These are phyloP conservation scores for Psilocybe subaeruginosa DNA, from an alignment of 768 basidiomycete species.

Conservation along the genomic window DNA sequence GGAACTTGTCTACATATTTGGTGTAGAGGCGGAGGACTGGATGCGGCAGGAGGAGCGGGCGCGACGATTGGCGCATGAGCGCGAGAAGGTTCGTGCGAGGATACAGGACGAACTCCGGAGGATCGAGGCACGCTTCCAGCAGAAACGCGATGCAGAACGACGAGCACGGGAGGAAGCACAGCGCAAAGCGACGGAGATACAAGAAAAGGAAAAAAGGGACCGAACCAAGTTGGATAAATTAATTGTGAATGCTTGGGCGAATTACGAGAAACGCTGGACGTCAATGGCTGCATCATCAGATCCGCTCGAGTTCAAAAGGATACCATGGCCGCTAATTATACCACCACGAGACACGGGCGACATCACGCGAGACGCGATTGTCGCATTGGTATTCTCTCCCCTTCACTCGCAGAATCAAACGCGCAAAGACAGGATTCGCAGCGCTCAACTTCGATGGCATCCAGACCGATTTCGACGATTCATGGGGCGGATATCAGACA, in stretches of 20 bases:
- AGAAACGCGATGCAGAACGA: constrained; percentile 53
- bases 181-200: constrained; percentile 37
- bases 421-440: constrained; percentile 67
- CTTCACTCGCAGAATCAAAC: constrained; percentile 60
- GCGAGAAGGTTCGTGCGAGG: constrained; percentile 47
- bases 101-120: constrained; percentile 57
- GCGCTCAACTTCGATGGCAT: constrained; percentile 77
- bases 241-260: constrained; percentile 58
- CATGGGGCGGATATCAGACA: constrained; percentile 50
- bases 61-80: constrained; percentile 45
- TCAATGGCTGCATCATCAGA: constrained; percentile 47
- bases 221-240: constrained; percentile 45
- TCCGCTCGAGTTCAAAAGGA: constrained; percentile 55
- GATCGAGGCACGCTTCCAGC: constrained; percentile 55
- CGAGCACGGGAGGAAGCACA: constrained; percentile 51
- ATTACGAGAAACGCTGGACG: constrained; percentile 71
- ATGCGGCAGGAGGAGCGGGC: constrained; percentile 52
- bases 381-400: constrained; percentile 65
- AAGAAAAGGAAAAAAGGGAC: constrained; percentile 48
- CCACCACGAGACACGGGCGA: constrained; percentile 47
- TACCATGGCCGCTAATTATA: constrained; percentile 71
- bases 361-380: constrained; percentile 57
- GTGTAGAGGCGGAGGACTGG: constrained; percentile 54
- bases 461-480: constrained; percentile 75
- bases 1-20: constrained; percentile 53